Evolutionary conservation across 805 yeast genomes (phyloP).

Genomic region (Cyberlindnera bimundalis): DNA sequence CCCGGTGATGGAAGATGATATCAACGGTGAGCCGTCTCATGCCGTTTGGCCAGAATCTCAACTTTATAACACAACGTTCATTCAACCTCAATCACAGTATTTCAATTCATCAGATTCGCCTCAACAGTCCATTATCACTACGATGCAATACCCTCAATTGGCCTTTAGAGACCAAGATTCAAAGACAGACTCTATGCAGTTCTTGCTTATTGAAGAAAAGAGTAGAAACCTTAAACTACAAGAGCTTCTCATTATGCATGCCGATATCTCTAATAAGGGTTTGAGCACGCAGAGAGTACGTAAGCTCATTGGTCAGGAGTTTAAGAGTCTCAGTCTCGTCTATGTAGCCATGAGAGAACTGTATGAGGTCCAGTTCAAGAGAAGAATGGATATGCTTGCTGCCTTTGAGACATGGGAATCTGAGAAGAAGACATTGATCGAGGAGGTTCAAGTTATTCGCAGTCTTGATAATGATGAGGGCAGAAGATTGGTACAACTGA

Average conservation of each 20-base stretch:
- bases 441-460: constrained; percentile 36
- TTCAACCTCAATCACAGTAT: constrained; percentile 7
- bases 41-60: constrained; percentile 6
- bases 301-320: constrained; percentile 29
- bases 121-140: background rate
- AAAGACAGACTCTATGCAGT: constrained; percentile 16
- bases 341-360: constrained; percentile 40
- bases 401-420: constrained; percentile 39
- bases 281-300: constrained; percentile 31
- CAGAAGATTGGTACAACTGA: constrained; percentile 33
- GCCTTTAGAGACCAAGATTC: background rate
- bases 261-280: constrained; percentile 31
- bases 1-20: background rate
- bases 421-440: constrained; percentile 31
- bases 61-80: background rate
- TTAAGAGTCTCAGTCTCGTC: constrained; percentile 35
- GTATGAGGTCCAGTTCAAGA: constrained; percentile 33
- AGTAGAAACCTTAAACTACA: constrained; percentile 15
- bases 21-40: background rate
- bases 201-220: constrained; percentile 21
- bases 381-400: constrained; percentile 26
- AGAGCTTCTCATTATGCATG: constrained; percentile 24
- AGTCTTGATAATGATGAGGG: constrained; percentile 40
- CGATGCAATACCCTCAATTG: background rate
- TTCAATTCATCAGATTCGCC: background rate